phyloP scores from a whole-genome alignment of 352 stramenopile genomes.

The Phytophthora ramorum region DNA sequence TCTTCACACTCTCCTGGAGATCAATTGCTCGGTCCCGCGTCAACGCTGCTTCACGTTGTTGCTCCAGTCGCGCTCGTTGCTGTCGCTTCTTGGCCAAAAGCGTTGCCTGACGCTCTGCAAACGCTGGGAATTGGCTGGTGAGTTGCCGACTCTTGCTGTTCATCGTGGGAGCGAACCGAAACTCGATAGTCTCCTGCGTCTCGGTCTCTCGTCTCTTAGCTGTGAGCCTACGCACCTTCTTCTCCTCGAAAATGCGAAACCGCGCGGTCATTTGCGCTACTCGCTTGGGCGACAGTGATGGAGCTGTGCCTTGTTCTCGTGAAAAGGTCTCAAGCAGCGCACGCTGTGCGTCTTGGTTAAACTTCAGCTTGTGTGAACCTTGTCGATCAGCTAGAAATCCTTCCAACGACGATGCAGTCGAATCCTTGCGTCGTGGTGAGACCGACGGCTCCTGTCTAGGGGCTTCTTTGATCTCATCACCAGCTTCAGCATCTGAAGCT shows the following conservation, averaged over 20 bases:
- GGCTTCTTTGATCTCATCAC: not conserved
- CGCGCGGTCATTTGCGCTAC: slow-evolving; percentile 43
- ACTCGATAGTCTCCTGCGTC: slow-evolving; percentile 34
- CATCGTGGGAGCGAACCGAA: slow-evolving; percentile 41
- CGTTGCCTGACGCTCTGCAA: slow-evolving; percentile 45
- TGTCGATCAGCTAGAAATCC: slow-evolving; percentile 20
- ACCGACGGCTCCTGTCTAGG: not conserved
- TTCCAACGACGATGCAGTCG: slow-evolving; percentile 18
- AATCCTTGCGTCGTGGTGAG: slow-evolving; percentile 11
- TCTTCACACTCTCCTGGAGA: slow-evolving; percentile 46
- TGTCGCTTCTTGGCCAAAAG: slow-evolving; percentile 40
- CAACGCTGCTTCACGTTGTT: slow-evolving; percentile 30
- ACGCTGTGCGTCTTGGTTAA: slow-evolving; percentile 17
- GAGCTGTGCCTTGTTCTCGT: slow-evolving; percentile 4
- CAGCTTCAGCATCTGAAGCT: slow-evolving; percentile 1
- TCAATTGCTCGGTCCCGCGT: slow-evolving; percentile 32
- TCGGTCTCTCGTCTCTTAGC: slow-evolving; percentile 44
- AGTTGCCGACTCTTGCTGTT: slow-evolving; percentile 50
- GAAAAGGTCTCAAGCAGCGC: slow-evolving; percentile 19
- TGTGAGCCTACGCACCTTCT: slow-evolving; percentile 35
- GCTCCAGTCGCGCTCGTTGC: slow-evolving; percentile 28
- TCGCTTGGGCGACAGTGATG: slow-evolving; percentile 39
- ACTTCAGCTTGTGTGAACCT: slow-evolving; percentile 9
- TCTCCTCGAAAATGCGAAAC: slow-evolving; percentile 50
- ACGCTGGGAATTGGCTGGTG: slow-evolving; percentile 43